Conservation (phyloP, 495 filamentous ascomycete species). For the Talaromyces ruber region DNA sequence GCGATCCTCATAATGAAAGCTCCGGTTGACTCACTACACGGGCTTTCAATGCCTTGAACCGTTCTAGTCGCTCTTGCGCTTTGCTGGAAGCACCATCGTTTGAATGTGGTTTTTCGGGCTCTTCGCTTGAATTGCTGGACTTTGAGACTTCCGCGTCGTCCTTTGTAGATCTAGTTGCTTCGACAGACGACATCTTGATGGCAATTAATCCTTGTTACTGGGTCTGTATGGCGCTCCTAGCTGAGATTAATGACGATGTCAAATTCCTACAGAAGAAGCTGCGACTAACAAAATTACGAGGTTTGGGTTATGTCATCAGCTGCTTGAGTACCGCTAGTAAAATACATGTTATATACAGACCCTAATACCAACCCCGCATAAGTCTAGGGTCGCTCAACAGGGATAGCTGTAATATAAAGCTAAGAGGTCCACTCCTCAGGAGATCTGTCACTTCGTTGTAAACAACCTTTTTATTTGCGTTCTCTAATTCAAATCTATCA, state of each 20-base stretch:
- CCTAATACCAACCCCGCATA: background rate
- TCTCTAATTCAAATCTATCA: background rate
- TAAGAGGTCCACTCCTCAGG: background rate
- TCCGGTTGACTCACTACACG: constrained; percentile 46
- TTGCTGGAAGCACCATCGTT: constrained; percentile 21
- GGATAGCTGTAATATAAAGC: background rate
- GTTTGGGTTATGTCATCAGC: constrained; percentile 1
- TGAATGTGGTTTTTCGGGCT: constrained; percentile 9
- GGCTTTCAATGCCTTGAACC: constrained; percentile 78
- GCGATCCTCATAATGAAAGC: background rate
- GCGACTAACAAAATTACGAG: background rate
- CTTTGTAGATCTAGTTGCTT: background rate
- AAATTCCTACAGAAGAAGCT: background rate
- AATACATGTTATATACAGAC: background rate
- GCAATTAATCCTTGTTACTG: background rate
- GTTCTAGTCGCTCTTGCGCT: constrained; percentile 26
- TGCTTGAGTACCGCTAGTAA: background rate
- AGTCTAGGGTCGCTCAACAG: background rate
- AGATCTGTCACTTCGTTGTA: background rate
- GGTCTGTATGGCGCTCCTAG: background rate
- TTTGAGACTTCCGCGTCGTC: constrained; percentile 4
- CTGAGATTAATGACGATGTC: background rate
- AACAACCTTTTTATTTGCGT: background rate
- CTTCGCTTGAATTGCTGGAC: constrained; percentile 4
- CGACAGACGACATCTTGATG: background rate